Evolutionary conservation across 2,329 filamentous ascomycete species (phyloP), one percentile per base, ranked within the genome.

Genomic region (Thielaviopsis ethacetica): DNA sequence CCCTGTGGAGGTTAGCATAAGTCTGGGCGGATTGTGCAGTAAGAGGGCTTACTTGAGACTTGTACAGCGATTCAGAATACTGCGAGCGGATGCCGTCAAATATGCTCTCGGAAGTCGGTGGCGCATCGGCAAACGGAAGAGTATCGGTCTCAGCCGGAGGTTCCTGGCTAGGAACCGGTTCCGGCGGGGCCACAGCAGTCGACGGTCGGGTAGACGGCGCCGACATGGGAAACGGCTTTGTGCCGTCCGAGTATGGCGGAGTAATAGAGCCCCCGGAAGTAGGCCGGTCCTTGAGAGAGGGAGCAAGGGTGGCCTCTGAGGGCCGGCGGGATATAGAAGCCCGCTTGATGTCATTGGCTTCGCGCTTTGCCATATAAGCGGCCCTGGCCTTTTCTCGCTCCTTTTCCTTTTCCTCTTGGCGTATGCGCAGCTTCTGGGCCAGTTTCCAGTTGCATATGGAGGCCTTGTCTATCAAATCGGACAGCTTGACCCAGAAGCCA

Each of bases 401-500:
- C 27, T 58, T 61, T 27, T 53, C 55, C 55, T 63, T 61, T 19
- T 64, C 63, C 26, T 61, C 63, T 30, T 66, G 61, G 19, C 63
- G 63, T 54, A 69, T 62, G 9, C 69, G 66, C 53, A 69, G 65
- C 55, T 68, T 65, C 58, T 67, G 67, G 44, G 68, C 61, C 51
- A 65, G 62, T 70, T 75, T 15, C 72, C 71, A 2, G 72, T 75
- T 61, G 19, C 59, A 61, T 47, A 61, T 61, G 0, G 77, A 79
- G 47, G 81, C 79, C 47, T 73, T 68, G 12, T 69, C 67, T 24
- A 71, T 70, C 27, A 90, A 71, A 6, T 74, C 71, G 41, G 77
- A 74, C 56, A 85, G 67, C 62, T 83, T 78, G 22, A 86, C 75
- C 84, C 85, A 88, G 21, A 73, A 69, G 1, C 81, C 84, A 51